phyloP scores from a whole-genome alignment of 2,329 filamentous ascomycete species.

The Fusarium metavorans region DNA sequence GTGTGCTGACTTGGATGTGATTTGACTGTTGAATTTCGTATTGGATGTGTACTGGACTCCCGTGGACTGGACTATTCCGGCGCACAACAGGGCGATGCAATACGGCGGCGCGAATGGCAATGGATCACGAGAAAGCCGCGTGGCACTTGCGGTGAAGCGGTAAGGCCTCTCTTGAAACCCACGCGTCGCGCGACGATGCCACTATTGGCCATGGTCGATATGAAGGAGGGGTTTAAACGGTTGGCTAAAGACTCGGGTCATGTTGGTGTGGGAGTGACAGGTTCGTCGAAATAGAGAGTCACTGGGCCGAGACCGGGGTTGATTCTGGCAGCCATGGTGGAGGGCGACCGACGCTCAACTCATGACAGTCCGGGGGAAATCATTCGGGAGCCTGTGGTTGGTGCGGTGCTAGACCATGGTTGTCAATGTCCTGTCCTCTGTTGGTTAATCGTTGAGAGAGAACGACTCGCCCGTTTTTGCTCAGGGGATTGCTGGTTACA shows the following conservation, averaged over 20 bases:
- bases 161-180: constrained; percentile 13
- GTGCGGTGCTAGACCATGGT: background rate
- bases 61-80: background rate
- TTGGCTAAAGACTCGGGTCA: background rate
- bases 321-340: background rate
- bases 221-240: background rate
- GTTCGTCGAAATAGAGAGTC: constrained; percentile 21
- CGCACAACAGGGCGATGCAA: background rate
- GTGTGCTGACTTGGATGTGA: constrained; percentile 4
- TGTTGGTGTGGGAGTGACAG: background rate
- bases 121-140: background rate
- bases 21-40: constrained; percentile 2
- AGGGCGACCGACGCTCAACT: background rate
- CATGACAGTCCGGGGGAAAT: background rate
- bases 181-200: constrained; percentile 21
- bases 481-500: background rate
- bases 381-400: background rate
- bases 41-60: background rate
- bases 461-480: background rate
- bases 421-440: background rate
- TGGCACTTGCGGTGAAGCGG: constrained; percentile 5
- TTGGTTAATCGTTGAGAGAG: background rate
- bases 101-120: background rate
- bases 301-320: background rate
- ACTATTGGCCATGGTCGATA: constrained; percentile 25